phyloP scores from a whole-genome alignment of 2,329 filamentous ascomycete genomes.

The Paraphoma sp. region DNA sequence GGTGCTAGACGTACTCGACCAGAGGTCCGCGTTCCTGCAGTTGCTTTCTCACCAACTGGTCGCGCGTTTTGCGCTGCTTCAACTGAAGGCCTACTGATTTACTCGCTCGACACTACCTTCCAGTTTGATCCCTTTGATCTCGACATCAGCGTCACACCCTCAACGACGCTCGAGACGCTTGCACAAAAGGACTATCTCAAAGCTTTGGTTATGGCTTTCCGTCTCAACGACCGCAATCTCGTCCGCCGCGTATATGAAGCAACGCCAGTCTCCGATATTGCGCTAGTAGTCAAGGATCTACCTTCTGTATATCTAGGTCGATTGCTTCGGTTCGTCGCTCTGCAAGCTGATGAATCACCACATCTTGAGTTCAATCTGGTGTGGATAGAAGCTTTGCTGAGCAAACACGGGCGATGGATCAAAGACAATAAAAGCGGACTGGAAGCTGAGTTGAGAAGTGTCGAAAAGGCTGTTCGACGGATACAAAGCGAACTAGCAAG shows the following conservation, averaged over 20 bases:
- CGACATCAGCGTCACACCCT: slow-evolving; percentile 90
- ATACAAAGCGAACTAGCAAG: slow-evolving; percentile 84
- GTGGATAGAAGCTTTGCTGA: slow-evolving; percentile 85
- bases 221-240: slow-evolving; percentile 84
- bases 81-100: slow-evolving; percentile 92
- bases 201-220: slow-evolving; percentile 95
- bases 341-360: slow-evolving; percentile 86
- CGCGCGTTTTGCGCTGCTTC: slow-evolving; percentile 92
- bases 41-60: slow-evolving; percentile 88
- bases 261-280: slow-evolving; percentile 76
- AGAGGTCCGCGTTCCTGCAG: slow-evolving; percentile 82
- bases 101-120: slow-evolving; percentile 83
- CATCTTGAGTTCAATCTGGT: slow-evolving; percentile 94
- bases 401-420: slow-evolving; percentile 84
- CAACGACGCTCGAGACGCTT: slow-evolving; percentile 71
- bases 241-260: slow-evolving; percentile 86
- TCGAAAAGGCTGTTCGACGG: slow-evolving; percentile 79
- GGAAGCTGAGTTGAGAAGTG: slow-evolving; percentile 82
- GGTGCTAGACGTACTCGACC: slow-evolving; percentile 79
- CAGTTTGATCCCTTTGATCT: slow-evolving; percentile 97
- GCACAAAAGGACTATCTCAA: slow-evolving; percentile 84
- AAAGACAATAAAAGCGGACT: slow-evolving; percentile 80
- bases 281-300: slow-evolving; percentile 77
- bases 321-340: slow-evolving; percentile 84
- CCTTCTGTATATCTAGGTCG: slow-evolving; percentile 87